Evolutionary conservation across 2,329 filamentous ascomycete species (phyloP), one percentile per base, ranked within the genome.

Genomic region (Scleromitrula shiraiana): DNA sequence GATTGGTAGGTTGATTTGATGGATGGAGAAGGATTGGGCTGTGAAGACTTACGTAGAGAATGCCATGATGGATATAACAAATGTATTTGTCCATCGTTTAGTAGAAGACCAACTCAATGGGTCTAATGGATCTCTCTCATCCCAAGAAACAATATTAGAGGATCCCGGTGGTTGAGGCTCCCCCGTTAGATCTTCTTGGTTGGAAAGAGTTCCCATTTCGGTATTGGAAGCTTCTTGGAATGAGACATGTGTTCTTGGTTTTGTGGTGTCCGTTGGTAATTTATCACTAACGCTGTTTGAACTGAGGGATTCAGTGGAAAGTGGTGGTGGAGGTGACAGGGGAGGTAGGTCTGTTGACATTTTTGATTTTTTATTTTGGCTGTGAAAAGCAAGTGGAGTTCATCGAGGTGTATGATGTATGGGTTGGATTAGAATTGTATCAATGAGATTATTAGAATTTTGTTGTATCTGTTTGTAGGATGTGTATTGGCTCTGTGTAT

Each of bases 61-160:
- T 6, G 45, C 33, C 38, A 47, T 47, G 3, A 20, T 10, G 14
- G 45, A 47, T n/a, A 47, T 20, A 5, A 41, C 23, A 12, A 17
- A 19, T 2, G 36, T 41, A 27, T 47, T 47, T 2, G 22, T 15
- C 36, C 38, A 47, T 29, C 29, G 27, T 15, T 47, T 41, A 1
- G 3, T 15, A 5, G 19, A 9, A 10, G 36, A 60, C 63, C 67
- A 76, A 50, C 72, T 72, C 37, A 66, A 64, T 0, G 74, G 74
- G 46, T 76, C 72, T 8, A 61, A 56, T 2, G 57, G 59, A 50
- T 71, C 67, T 50, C 59, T 56, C 7, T 53, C 48, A 38, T 64
- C 45, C 56, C 74, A 76, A 17, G 72, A 62, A 88, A 93, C 0
- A 88, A 95, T 45, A 95, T 94, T 60, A 95, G 90, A 37, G 17